phyloP scores from a whole-genome alignment of 306 rosid genomes.

The Betula pendula region DNA sequence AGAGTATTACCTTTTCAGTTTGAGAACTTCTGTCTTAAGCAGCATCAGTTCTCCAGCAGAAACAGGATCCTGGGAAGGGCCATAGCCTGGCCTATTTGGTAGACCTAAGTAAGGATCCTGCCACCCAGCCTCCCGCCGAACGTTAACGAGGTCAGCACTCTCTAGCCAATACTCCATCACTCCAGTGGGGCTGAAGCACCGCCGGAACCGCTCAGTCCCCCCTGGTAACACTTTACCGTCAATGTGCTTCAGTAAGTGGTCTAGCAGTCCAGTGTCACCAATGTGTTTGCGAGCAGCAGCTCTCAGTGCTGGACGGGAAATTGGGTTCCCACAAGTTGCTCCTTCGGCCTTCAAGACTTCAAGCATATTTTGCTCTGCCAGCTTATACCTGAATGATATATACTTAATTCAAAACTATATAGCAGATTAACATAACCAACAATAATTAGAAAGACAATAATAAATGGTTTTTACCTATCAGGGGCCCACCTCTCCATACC shows the following conservation, averaged over 20 bases:
- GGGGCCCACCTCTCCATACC: constrained; percentile 59
- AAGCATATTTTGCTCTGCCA: constrained; percentile 69
- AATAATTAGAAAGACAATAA: background rate
- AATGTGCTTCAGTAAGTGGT: constrained; percentile 82
- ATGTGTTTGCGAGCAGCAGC: constrained; percentile 61
- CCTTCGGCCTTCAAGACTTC: constrained; percentile 65
- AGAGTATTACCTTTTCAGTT: constrained; percentile 65
- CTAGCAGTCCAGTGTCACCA: constrained; percentile 93
- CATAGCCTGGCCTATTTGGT: constrained; percentile 35
- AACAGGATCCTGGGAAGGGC: constrained; percentile 35
- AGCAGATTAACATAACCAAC: background rate
- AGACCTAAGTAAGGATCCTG: constrained; percentile 80
- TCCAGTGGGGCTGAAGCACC: constrained; percentile 78
- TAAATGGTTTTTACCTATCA: constrained; percentile 49
- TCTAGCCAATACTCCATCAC: constrained; percentile 95
- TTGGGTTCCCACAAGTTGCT: constrained; percentile 70
- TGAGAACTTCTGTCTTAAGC: constrained; percentile 61
- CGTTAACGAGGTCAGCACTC: constrained; percentile 58
- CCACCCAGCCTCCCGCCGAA: constrained; percentile 73
- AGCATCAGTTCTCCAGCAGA: constrained; percentile 60
- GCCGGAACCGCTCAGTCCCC: constrained; percentile 65
- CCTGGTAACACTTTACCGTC: constrained; percentile 77
- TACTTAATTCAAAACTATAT: background rate
- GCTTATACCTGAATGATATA: constrained; percentile 51
- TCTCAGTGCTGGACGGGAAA: constrained; percentile 64